A percentile compares a stretch with the other conserved stretches of the same genome.
These are phyloP conservation scores for Tulasnella sp. DNA, from an alignment of 768 basidiomycete genomes.

Conservation along the genomic window DNA sequence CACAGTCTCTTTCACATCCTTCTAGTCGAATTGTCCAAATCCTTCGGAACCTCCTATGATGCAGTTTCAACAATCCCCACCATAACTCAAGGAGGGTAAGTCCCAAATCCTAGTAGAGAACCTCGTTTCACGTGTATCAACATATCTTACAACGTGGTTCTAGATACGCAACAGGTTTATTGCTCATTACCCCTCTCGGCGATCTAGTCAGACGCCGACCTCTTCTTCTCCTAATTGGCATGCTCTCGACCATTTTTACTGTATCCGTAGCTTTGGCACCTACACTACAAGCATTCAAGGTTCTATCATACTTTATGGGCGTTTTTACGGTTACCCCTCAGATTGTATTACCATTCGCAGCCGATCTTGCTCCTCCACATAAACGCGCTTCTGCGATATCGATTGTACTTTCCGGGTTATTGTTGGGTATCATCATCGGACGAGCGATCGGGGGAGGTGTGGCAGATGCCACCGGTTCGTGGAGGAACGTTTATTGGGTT, in stretches of 20 bases:
- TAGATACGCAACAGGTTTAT: slow-evolving; percentile 55
- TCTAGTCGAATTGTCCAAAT: slow-evolving; percentile 21
- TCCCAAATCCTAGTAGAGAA: no score
- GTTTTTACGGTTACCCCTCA: slow-evolving; percentile 47
- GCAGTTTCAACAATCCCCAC: slow-evolving; percentile 25
- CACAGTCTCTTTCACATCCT: neutral
- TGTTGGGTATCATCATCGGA: slow-evolving; percentile 61
- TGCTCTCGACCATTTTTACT: slow-evolving; percentile 43
- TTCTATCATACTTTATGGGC: slow-evolving; percentile 58
- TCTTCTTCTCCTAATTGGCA: slow-evolving; percentile 46
- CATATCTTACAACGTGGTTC: slow-evolving; percentile 10
- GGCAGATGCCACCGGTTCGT: slow-evolving; percentile 47
- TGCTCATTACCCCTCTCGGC: slow-evolving; percentile 69
- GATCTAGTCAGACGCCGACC: slow-evolving; percentile 68
- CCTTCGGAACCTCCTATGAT: slow-evolving; percentile 23
- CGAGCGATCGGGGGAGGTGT: slow-evolving; percentile 66
- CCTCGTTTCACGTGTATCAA: neutral
- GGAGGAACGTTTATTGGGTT: slow-evolving; percentile 37
- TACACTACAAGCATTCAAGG: slow-evolving; percentile 47
- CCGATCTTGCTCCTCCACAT: slow-evolving; percentile 65
- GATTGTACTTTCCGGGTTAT: slow-evolving; percentile 36
- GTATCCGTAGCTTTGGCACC: slow-evolving; percentile 58
- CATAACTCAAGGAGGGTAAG: slow-evolving; percentile 23
- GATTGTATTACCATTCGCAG: slow-evolving; percentile 62
- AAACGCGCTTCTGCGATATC: slow-evolving; percentile 63